Conservation (phyloP, 495 filamentous ascomycete genomes). For the Annulohypoxylon moriforme region DNA sequence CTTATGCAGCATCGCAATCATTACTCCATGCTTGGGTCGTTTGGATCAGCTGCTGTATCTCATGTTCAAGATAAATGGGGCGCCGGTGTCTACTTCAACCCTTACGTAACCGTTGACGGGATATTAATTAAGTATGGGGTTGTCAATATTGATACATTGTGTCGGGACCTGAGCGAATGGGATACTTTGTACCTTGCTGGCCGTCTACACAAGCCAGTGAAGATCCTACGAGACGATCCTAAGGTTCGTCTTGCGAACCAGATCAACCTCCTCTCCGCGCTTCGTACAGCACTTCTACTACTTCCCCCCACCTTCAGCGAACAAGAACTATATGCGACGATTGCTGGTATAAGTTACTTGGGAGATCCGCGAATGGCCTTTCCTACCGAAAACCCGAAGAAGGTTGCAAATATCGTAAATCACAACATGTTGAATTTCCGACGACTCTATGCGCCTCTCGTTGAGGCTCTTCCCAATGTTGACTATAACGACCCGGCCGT, state of each 20-base stretch:
- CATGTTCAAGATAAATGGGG: conserved; percentile 87
- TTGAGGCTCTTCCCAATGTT: conserved; percentile 90
- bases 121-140: conserved; percentile 98
- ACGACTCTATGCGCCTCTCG: conserved; percentile 86
- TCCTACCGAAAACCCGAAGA: conserved; percentile 88
- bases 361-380: conserved; percentile 94
- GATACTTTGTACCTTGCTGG: conserved; percentile 93
- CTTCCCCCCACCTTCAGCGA: conserved; percentile 88
- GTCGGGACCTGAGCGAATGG: conserved; percentile 86
- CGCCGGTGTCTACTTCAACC: conserved; percentile 97
- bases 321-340: conserved; percentile 85
- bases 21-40: conserved; percentile 85
- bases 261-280: conserved; percentile 89
- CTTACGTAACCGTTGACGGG: conserved; percentile 94
- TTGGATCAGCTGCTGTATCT: conserved; percentile 86
- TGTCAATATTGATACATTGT: conserved; percentile 90
- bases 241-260: conserved; percentile 92
- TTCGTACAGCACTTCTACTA: conserved; percentile 88
- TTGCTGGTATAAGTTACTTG: conserved; percentile 90
- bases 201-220: conserved; percentile 95
- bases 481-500: conserved; percentile 77
- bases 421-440: conserved; percentile 93
- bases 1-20: conserved; percentile 88
- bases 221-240: conserved; percentile 94
- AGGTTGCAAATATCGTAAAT: conserved; percentile 91